Conservation (phyloP, 1,139 yeast species). For the Zygosaccharomyces sapae region DNA sequence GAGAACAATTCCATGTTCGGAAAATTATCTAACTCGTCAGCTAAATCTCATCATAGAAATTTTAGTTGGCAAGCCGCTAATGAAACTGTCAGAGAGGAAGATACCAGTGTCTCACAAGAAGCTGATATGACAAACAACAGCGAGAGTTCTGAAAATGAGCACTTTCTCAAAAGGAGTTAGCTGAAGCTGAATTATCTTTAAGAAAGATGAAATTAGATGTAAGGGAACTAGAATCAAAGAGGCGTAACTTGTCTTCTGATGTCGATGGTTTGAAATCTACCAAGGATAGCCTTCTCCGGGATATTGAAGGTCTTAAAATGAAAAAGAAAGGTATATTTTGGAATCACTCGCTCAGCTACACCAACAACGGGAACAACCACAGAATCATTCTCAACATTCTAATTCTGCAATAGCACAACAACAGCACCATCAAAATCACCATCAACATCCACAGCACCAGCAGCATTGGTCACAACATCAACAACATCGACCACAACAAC, state of each 20-base stretch:
- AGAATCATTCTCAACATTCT: not conserved
- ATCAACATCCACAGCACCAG: not conserved
- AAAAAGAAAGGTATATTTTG: conserved; percentile 14
- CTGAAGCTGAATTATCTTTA: conserved; percentile 31
- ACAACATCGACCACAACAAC: not conserved
- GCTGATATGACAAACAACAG: conserved; percentile 4
- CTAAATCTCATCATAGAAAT: conserved; percentile 12
- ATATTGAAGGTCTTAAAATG: conserved; percentile 33
- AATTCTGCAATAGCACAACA: not conserved
- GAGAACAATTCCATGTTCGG: conserved; percentile 14
- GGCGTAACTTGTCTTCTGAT: conserved; percentile 24
- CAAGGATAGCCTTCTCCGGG: conserved; percentile 36
- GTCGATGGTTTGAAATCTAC: conserved; percentile 27
- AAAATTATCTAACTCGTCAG: conserved; percentile 11
- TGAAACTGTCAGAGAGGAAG: conserved; percentile 12
- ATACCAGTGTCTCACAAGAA: conserved; percentile 5
- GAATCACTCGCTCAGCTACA: conserved; percentile 17
- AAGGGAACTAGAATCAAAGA: conserved; percentile 32
- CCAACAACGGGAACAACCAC: not conserved
- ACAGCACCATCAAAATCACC: too few relatives aligned
- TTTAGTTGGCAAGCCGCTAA: conserved; percentile 14
- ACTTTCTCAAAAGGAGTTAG: conserved; percentile 23
- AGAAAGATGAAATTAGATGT: conserved; percentile 37
- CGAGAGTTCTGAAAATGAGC: conserved; percentile 9
- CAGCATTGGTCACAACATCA: not conserved